These are phyloP conservation scores for Cercis canadensis DNA, from an alignment of 306 rosid species.

Conservation along the genomic window DNA sequence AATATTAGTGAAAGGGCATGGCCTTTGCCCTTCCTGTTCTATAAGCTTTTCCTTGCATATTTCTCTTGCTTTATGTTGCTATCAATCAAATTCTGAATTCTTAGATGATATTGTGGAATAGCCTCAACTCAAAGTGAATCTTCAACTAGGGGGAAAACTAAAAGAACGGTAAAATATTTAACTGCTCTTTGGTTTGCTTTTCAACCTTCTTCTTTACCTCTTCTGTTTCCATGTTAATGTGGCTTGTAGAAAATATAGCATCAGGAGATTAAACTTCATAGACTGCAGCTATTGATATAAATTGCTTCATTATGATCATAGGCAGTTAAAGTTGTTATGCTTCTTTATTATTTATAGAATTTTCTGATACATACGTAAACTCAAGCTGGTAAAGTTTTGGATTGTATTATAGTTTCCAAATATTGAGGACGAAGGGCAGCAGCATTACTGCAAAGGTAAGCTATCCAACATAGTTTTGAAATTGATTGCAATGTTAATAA, in stretches of 20 bases:
- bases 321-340: too few species aligned
- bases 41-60: not conserved
- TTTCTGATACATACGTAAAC: not conserved
- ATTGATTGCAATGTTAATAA: not conserved
- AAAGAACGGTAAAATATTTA: not conserved
- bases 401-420: not conserved
- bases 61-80: not conserved
- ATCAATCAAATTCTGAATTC: slow-evolving; percentile 1
- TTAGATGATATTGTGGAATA: not conserved
- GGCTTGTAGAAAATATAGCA: not conserved
- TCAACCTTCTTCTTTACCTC: not conserved
- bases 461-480: not conserved
- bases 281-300: not conserved
- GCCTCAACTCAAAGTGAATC: not conserved
- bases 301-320: not conserved
- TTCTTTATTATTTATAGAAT: too few species aligned
- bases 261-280: not conserved
- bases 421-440: too few species aligned
- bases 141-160: not conserved
- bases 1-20: not conserved
- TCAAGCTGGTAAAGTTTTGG: not conserved
- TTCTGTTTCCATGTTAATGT: not conserved
- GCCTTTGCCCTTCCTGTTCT: not conserved
- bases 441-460: not conserved
- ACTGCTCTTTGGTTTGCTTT: not conserved